These are phyloP conservation scores for Saturnispora diversa DNA, from an alignment of 805 yeast species.

Conservation along the genomic window DNA sequence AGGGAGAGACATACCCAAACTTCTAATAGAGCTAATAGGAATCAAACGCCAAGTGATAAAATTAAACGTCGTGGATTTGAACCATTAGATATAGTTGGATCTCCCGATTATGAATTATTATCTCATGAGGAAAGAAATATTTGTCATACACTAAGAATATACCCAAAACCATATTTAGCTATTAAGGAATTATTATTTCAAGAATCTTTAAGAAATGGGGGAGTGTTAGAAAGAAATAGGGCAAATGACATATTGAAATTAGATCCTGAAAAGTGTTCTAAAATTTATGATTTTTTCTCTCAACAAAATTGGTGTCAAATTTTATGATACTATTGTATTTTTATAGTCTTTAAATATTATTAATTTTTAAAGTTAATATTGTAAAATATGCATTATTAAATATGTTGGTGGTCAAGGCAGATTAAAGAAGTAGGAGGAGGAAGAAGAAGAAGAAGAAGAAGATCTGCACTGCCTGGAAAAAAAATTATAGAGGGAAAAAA, in stretches of 20 bases:
- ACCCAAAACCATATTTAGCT: constrained; percentile 91
- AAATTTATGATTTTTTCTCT: constrained; percentile 87
- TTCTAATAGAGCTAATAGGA: constrained; percentile 26
- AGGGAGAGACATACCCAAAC: constrained; percentile 28
- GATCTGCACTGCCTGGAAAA: neutral
- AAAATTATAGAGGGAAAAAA: neutral
- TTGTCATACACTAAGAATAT: constrained; percentile 73
- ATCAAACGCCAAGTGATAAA: constrained; percentile 23
- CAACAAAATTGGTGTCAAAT: constrained; percentile 76
- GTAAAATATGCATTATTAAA: no score
- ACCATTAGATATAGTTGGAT: constrained; percentile 62
- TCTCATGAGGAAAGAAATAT: constrained; percentile 83
- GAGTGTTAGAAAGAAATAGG: constrained; percentile 69
- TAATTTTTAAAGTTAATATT: neutral
- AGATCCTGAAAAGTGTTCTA: constrained; percentile 78
- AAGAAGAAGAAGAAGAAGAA: no score
- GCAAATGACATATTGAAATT: constrained; percentile 80
- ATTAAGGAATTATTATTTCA: constrained; percentile 84
- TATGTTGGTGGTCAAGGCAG: no score
- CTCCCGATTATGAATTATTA: constrained; percentile 74
- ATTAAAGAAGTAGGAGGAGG: no score
- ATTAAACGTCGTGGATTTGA: constrained; percentile 31
- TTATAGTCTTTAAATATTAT: neutral
- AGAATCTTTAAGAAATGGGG: constrained; percentile 80
- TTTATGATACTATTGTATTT: constrained; percentile 11